phyloP scores from a whole-genome alignment of 495 filamentous ascomycete genomes.

The Pyrenopolyporus hunteri region DNA sequence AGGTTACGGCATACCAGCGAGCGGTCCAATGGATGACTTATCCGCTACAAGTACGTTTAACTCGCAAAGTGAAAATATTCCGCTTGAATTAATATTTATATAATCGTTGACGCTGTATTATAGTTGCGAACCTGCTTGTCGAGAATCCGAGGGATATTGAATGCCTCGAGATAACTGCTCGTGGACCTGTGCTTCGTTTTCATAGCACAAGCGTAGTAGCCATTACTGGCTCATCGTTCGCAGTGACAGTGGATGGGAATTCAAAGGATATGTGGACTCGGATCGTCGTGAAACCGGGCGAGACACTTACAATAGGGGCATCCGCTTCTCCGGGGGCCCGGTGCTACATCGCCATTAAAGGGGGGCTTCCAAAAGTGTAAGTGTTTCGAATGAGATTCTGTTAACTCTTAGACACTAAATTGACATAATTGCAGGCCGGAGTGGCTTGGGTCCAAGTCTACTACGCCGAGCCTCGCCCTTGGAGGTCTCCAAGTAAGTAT shows the following conservation, averaged over 20 bases:
- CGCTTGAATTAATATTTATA: too few relatives aligned
- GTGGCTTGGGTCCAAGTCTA: conserved; percentile 65
- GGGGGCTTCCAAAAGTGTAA: conserved; percentile 59
- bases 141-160: conserved; percentile 60
- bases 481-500: conserved; percentile 52
- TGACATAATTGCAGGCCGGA: conserved; percentile 41
- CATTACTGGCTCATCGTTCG: conserved; percentile 60
- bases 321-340: conserved; percentile 55
- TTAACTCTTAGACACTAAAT: background rate
- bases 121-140: conserved; percentile 63
- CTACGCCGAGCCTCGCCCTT: conserved; percentile 59
- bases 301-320: conserved; percentile 62
- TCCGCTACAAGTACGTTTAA: conserved; percentile 34
- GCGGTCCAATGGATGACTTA: conserved; percentile 63
- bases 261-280: conserved; percentile 56
- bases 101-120: conserved; percentile 33
- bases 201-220: conserved; percentile 55
- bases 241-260: conserved; percentile 54
- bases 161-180: conserved; percentile 64
- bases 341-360: conserved; percentile 63
- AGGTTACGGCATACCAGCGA: conserved; percentile 57
- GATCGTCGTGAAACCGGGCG: conserved; percentile 55
- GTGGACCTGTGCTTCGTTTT: conserved; percentile 64
- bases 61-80: background rate
- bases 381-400: background rate